Evolutionary conservation across 257 asterid species (phyloP), one percentile per base, ranked within the genome.

Genomic region (Ligustrum vulgare): DNA sequence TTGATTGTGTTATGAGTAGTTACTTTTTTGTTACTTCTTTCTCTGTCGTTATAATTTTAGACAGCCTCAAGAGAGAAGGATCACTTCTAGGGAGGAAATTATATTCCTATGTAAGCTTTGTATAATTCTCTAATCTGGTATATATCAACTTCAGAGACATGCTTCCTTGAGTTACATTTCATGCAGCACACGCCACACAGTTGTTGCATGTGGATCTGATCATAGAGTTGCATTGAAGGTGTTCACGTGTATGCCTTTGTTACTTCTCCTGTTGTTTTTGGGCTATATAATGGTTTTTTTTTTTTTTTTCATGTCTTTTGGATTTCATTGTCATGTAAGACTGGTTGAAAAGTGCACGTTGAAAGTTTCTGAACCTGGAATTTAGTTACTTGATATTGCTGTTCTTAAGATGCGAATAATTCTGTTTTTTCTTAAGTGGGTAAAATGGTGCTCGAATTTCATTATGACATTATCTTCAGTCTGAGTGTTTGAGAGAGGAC

Each of bases 391-490:
- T 2, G 31, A 34, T 31, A 3, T 16, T 12, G 22, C 9, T 9
- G 25, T 18, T 72, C 5, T 13, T 51, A 6, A 22, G 45, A 51
- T 72, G 43, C 6, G 7, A 25, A 18, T 25, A 11, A 54, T 20
- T 35, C 32, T 0, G 15, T 37, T 58, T 16, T 43, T 74, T 23
- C 70, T 62, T 36, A 28, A 2, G 20, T 23, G 67, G n/a, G 67
- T 20, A 20, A 16, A 72, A 3, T 32, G 49, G 20, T 33, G 34
- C 20, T 72, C 12, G 11, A 45, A 8, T 70, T 45, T 56, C 13
- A 56, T 47, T 28, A 70, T 67, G 71, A 67, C 68, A 65, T 75
- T 49, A 67, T 56, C 31, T 7, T 56, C 64, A 39, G 47, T 10
- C 45, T 39, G 47, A 39, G 15, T 10, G 4, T 39, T 10, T 13